Conservation (phyloP, 2,329 filamentous ascomycete species). For the Penicillium frequentans region DNA sequence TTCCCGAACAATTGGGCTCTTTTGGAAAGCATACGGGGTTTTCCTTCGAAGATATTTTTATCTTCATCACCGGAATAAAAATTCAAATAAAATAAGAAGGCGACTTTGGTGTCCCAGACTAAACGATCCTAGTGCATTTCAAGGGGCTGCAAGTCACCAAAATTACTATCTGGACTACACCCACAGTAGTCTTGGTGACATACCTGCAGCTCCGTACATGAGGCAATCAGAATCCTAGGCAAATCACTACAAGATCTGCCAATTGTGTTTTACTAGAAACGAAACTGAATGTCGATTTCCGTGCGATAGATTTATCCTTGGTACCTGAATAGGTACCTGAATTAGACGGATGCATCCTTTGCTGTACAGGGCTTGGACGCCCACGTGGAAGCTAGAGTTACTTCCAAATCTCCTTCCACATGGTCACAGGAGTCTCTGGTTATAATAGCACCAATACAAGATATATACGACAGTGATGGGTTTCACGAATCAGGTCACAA, state of each 20-base stretch:
- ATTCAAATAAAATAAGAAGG: background rate
- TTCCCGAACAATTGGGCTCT: background rate
- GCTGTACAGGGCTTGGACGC: background rate
- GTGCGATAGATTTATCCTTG: background rate
- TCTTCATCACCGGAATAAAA: background rate
- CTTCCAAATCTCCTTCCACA: background rate
- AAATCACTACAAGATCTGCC: background rate
- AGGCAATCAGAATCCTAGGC: background rate
- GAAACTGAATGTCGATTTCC: background rate
- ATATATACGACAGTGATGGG: background rate
- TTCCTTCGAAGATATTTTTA: background rate
- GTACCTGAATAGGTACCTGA: background rate
- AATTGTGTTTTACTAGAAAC: background rate
- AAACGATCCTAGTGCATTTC: background rate
- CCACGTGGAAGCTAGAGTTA: background rate
- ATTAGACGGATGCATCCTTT: background rate
- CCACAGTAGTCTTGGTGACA: background rate
- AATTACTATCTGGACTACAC: slow-evolving; percentile 18
- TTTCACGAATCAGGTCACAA: background rate
- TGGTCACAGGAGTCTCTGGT: background rate
- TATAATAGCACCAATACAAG: background rate
- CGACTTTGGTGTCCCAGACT: background rate
- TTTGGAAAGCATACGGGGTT: background rate
- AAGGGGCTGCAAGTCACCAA: slow-evolving; percentile 19
- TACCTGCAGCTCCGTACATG: slow-evolving; percentile 2